These are phyloP conservation scores for Mortierella sp. DNA, from an alignment of 371 early-diverging fungal genomes.

Conservation along the genomic window DNA sequence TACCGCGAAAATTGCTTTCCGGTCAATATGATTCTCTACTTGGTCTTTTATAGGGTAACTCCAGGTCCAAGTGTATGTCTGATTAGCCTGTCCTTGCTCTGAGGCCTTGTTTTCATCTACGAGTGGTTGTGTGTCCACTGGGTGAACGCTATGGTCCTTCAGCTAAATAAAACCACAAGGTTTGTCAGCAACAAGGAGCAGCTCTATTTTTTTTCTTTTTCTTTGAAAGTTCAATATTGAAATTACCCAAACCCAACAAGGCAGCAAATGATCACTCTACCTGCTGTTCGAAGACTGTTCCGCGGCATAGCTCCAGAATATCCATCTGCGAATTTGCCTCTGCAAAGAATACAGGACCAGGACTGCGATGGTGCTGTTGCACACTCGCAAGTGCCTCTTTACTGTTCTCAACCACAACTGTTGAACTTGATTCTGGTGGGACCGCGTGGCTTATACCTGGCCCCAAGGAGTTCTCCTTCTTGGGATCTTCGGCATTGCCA, in stretches of 20 bases:
- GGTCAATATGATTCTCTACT: slow-evolving; percentile 16
- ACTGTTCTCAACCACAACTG: slow-evolving; percentile 2
- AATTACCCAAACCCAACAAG: background rate
- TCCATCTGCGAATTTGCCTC: slow-evolving; percentile 34
- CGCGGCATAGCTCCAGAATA: slow-evolving; percentile 25
- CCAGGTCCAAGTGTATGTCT: slow-evolving; percentile 31
- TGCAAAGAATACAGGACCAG: slow-evolving; percentile 24
- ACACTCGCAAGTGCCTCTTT: background rate
- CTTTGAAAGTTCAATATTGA: too few relatives aligned
- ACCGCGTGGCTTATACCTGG: background rate
- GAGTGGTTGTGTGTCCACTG: slow-evolving; percentile 6
- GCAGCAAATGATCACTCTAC: slow-evolving; percentile 19
- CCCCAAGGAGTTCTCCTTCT: background rate
- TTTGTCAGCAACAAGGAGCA: slow-evolving; percentile 8
- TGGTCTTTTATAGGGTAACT: slow-evolving; percentile 19
- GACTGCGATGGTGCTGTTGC: background rate
- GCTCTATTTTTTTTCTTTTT: background rate
- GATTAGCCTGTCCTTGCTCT: background rate
- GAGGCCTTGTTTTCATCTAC: background rate
- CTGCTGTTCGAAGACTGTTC: slow-evolving; percentile 30
- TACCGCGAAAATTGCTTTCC: slow-evolving; percentile 45
- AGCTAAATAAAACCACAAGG: slow-evolving; percentile 12
- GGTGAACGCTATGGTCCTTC: slow-evolving; percentile 16
- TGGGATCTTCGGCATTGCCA: background rate
- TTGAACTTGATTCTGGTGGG: background rate